phyloP scores from a whole-genome alignment of 2,329 filamentous ascomycete genomes.

The Aspergillus vadensis region DNA sequence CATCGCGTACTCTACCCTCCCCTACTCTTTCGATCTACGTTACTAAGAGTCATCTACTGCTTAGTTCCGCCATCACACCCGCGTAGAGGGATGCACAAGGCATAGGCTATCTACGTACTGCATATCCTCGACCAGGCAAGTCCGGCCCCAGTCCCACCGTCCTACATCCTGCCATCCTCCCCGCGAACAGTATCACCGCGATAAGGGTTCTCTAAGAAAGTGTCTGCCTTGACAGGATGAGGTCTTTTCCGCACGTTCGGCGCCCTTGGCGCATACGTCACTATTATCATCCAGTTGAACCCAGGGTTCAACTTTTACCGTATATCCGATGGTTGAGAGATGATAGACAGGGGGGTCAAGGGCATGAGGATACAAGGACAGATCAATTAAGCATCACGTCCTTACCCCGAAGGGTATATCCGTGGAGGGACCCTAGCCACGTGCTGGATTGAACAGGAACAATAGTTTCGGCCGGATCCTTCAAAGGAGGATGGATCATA shows the following conservation, averaged over 20 bases:
- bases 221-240: conserved; percentile 4
- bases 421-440: neutral
- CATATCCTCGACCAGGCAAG: neutral
- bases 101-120: neutral
- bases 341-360: neutral
- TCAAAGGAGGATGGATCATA: neutral
- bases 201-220: neutral
- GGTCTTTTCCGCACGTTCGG: neutral
- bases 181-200: neutral
- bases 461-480: neutral
- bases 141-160: neutral
- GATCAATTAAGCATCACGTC: neutral
- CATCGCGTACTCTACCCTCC: neutral
- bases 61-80: neutral
- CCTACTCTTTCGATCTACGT: neutral
- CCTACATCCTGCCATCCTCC: neutral
- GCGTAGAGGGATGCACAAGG: neutral
- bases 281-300: neutral
- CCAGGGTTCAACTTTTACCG: neutral
- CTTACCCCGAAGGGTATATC: neutral
- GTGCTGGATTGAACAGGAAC: neutral
- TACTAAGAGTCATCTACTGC: neutral
- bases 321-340: neutral
- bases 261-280: neutral
- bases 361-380: neutral